Base-by-base conservation (phyloP, 345 rosid species). In the Moricandia moricandioides region DNA sequence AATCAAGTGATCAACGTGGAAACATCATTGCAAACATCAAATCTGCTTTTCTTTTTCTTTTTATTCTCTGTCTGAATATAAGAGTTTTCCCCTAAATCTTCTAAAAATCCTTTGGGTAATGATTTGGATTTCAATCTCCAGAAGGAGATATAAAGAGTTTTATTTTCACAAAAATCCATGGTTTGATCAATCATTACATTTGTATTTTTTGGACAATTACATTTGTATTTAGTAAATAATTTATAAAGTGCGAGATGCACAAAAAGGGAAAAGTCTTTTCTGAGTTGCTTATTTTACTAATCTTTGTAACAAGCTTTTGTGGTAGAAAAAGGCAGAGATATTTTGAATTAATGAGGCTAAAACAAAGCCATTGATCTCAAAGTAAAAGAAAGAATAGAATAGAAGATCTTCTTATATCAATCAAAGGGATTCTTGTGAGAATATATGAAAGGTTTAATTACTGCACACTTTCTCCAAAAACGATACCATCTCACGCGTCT, bases 21-120 rank as follows among this genome's bases (percentile, higher is more conserved):
- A 61, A 67, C 78, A 78, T 78, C 81, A 72, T 72, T 78, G 64
- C 74, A 67, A 78, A 67, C 65, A 72, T 67, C 78, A 72, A 78
- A 78, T 43, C 34, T 8, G 10, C 77, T 72, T 72, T 66, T 18
- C 16, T 59, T 49, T 58, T 9, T 49, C 26, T 8, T 68, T 54
- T 13, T 14, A 27, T 65, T 45, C 57, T 66, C 29, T 58, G 43
- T 16, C 3, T 55, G 8, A 8, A 45, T 49, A 33, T 56, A 77
- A 71, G 18, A 52, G 21, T 67, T 78, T 72, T 39, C 59, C 81
- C 70, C 69, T 51, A 67, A 78, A 72, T 78, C 74, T 67, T 67
- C 78, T 61, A 61, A 67, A 61, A 78, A 54, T 72, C 81, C 69
- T 72, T 61, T 54, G 59, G 73, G 73, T 67, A 78, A 78, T 78